Evolutionary conservation across 345 rosid species (phyloP).

Genomic region (Brassica cretica): DNA sequence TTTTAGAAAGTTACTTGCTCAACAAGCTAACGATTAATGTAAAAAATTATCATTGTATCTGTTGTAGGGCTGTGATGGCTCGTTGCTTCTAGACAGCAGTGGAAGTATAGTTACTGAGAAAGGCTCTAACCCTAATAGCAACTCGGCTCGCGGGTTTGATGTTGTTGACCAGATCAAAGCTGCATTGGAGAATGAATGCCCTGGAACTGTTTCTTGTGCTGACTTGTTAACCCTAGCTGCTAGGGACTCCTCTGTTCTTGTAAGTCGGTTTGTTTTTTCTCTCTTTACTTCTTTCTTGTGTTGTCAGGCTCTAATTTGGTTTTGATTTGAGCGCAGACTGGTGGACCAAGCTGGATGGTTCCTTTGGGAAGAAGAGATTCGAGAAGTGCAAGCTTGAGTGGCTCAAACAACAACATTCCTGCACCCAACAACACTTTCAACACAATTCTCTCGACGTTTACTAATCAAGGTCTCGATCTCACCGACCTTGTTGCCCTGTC

Average conservation of each 20-base stretch:
- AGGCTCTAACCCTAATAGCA: slow-evolving; percentile 65
- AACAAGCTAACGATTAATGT: background rate
- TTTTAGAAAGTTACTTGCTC: slow-evolving; percentile 1
- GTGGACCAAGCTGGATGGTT: slow-evolving; percentile 88
- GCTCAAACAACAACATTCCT: slow-evolving; percentile 76
- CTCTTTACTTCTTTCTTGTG: background rate
- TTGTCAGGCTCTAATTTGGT: slow-evolving; percentile 3
- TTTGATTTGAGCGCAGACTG: slow-evolving; percentile 47
- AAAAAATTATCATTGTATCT: background rate
- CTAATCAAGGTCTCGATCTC: slow-evolving; percentile 57
- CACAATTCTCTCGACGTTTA: slow-evolving; percentile 63
- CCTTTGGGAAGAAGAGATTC: slow-evolving; percentile 91
- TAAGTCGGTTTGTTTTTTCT: slow-evolving; percentile 37
- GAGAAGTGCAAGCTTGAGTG: slow-evolving; percentile 66
- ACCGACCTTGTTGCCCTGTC: slow-evolving; percentile 80
- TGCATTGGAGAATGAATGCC: slow-evolving; percentile 77
- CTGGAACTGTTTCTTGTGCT: slow-evolving; percentile 81
- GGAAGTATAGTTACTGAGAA: slow-evolving; percentile 67
- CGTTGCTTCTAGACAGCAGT: slow-evolving; percentile 69
- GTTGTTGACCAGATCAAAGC: slow-evolving; percentile 76
- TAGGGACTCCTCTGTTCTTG: slow-evolving; percentile 89
- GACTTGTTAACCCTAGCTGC: slow-evolving; percentile 76
- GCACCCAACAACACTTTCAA: slow-evolving; percentile 63
- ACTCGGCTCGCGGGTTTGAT: slow-evolving; percentile 81
- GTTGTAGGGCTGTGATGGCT: slow-evolving; percentile 89